phyloP scores from a whole-genome alignment of 1,139 yeast species.

The Yamadazyma conglobata region DNA sequence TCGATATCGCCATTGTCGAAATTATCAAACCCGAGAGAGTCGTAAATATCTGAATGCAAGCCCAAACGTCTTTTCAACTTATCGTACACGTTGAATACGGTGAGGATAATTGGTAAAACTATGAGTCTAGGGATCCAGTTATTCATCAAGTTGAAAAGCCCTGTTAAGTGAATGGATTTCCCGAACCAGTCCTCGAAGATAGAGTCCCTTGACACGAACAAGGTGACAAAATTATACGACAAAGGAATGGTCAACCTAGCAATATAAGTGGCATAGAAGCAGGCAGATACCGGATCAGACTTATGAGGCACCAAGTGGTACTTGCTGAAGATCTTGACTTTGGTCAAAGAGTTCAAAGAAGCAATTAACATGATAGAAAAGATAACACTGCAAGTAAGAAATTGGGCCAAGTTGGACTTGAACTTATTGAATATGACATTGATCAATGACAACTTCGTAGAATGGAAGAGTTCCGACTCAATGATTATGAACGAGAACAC shows the following conservation, averaged over 20 bases:
- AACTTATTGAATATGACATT: conserved; percentile 40
- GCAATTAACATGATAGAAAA: conserved; percentile 68
- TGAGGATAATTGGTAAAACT: conserved; percentile 61
- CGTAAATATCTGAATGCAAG: conserved; percentile 48
- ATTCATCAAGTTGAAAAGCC: conserved; percentile 69
- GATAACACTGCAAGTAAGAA: conserved; percentile 35
- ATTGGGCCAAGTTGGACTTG: conserved; percentile 25
- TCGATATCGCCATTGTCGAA: conserved; percentile 15
- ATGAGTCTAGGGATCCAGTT: conserved; percentile 73
- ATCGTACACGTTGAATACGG: conserved; percentile 69
- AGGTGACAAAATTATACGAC: conserved; percentile 71
- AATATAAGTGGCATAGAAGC: conserved; percentile 77
- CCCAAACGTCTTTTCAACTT: conserved; percentile 50
- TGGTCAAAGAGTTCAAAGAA: conserved; percentile 63
- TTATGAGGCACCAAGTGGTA: conserved; percentile 68
- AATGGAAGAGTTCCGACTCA: conserved; percentile 74
- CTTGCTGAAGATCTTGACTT: conserved; percentile 67
- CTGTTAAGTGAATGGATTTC: conserved; percentile 68
- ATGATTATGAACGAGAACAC: conserved; percentile 49
- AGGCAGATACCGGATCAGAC: conserved; percentile 71
- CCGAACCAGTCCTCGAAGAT: conserved; percentile 64
- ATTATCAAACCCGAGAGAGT: conserved; percentile 53
- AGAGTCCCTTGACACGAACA: conserved; percentile 50
- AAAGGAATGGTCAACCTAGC: conserved; percentile 82
- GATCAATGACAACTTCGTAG: conserved; percentile 60